Conservation (phyloP, 2,329 filamentous ascomycete genomes). For the Fusarium azukiicola region DNA sequence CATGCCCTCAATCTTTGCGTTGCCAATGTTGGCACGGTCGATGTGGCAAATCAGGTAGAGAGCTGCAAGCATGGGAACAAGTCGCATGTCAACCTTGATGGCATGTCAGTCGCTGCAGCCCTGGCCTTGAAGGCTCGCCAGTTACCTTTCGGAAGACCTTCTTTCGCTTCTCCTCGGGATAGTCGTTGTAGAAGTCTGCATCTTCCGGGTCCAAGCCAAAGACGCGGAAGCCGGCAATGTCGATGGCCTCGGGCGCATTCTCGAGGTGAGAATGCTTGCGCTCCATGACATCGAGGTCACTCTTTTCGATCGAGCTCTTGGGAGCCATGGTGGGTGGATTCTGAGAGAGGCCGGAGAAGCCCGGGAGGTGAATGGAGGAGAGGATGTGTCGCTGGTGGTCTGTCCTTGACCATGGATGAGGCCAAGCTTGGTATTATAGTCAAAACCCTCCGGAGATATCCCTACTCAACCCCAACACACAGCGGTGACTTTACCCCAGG, state of each 20-base stretch:
- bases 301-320: constrained; percentile 50
- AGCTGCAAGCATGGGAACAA: constrained; percentile 73
- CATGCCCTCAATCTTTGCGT: constrained; percentile 72
- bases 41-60: constrained; percentile 78
- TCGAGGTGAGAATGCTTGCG: constrained; percentile 44
- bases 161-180: constrained; percentile 48
- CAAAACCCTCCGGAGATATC: constrained; percentile 22
- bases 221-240: constrained; percentile 48
- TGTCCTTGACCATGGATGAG: constrained; percentile 16
- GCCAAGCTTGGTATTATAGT: constrained; percentile 44
- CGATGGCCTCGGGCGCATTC: constrained; percentile 41
- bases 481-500: constrained; percentile 38
- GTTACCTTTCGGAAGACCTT: constrained; percentile 48
- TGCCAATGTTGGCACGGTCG: constrained; percentile 74
- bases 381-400: constrained; percentile 20
- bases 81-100: constrained; percentile 59
- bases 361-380: background rate
- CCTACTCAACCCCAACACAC: constrained; percentile 23
- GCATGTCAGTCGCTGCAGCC: background rate
- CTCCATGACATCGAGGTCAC: constrained; percentile 43
- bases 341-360: background rate
- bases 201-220: constrained; percentile 48
- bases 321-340: constrained; percentile 37
- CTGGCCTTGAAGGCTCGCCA: background rate
- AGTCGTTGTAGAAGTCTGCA: constrained; percentile 51